phyloP scores from a whole-genome alignment of 192 early-diverging fungal genomes.

The Backusella australiensis region DNA sequence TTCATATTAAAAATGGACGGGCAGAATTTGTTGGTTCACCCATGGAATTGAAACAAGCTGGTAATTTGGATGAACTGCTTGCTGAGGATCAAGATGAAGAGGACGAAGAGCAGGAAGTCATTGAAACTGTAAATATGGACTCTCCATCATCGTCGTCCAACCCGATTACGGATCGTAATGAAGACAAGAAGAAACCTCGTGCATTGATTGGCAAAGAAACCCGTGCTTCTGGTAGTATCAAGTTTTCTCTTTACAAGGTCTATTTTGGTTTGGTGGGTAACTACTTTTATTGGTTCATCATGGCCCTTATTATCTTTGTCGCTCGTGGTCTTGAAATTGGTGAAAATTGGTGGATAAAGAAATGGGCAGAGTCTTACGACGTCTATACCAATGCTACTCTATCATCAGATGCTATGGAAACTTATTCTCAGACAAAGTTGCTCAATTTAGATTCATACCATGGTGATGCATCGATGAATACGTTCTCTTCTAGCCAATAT shows the following conservation, averaged over 20 bases:
- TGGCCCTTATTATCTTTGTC: constrained; percentile 39
- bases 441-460: no score
- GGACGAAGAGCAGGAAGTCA: neutral
- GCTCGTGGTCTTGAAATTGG: constrained; percentile 44
- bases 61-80: no score
- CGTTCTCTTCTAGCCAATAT: no score
- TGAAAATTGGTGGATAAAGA: constrained; percentile 65
- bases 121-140: neutral
- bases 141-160: no score
- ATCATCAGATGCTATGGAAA: no score
- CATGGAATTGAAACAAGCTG: no score
- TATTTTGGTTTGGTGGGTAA: constrained; percentile 71
- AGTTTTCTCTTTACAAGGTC: constrained; percentile 65
- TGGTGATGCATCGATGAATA: no score
- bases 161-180: neutral
- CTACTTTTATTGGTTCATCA: constrained; percentile 55
- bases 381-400: neutral
- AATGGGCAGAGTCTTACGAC: constrained; percentile 46
- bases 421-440: neutral
- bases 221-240: constrained; percentile 78
- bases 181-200: constrained; percentile 28
- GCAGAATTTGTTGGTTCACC: no score
- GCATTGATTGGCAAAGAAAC: constrained; percentile 48
- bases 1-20: no score
- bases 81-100: constrained; percentile 31